Conservation (phyloP, 2,329 filamentous ascomycete genomes). For the Thyridium curvatum region DNA sequence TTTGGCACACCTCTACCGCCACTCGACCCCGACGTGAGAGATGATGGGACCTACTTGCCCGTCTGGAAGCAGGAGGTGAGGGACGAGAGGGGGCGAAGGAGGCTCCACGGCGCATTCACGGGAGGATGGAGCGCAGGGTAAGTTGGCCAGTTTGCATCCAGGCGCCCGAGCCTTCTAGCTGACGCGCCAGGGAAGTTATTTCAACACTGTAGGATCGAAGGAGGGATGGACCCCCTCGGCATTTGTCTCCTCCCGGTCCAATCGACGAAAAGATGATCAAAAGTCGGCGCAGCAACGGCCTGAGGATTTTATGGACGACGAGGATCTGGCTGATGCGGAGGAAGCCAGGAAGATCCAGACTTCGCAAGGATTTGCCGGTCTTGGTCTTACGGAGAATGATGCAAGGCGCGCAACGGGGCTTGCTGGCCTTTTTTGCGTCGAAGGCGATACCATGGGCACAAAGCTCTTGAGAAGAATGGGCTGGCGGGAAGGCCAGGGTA, state of each 20-base stretch:
- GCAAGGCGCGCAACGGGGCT: slow-evolving; percentile 43
- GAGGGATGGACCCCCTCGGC: slow-evolving; percentile 93
- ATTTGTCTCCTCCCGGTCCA: slow-evolving; percentile 83
- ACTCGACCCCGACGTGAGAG: slow-evolving; percentile 66
- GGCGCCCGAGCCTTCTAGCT: slow-evolving; percentile 4
- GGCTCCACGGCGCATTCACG: slow-evolving; percentile 92
- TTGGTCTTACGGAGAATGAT: slow-evolving; percentile 62
- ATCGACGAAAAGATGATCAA: slow-evolving; percentile 63
- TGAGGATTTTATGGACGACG: slow-evolving; percentile 98
- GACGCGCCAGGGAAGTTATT: slow-evolving; percentile 58
- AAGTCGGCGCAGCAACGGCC: slow-evolving; percentile 52
- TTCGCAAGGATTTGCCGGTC: slow-evolving; percentile 63
- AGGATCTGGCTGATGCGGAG: slow-evolving; percentile 82
- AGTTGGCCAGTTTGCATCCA: slow-evolving; percentile 20
- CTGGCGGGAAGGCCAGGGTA: slow-evolving; percentile 89
- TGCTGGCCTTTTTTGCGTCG: slow-evolving; percentile 64
- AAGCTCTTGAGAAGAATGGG: slow-evolving; percentile 88
- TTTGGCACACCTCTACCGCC: slow-evolving; percentile 84
- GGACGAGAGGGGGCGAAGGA: slow-evolving; percentile 84
- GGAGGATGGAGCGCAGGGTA: slow-evolving; percentile 96
- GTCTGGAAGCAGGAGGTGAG: slow-evolving; percentile 98
- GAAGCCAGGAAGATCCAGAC: slow-evolving; percentile 73
- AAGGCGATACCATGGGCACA: slow-evolving; percentile 80
- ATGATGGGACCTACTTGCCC: slow-evolving; percentile 88
- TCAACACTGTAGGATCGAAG: slow-evolving; percentile 96